Evolutionary conservation across 1,139 yeast genomes (phyloP).

Genomic region (Blastobotrys serpentis): DNA sequence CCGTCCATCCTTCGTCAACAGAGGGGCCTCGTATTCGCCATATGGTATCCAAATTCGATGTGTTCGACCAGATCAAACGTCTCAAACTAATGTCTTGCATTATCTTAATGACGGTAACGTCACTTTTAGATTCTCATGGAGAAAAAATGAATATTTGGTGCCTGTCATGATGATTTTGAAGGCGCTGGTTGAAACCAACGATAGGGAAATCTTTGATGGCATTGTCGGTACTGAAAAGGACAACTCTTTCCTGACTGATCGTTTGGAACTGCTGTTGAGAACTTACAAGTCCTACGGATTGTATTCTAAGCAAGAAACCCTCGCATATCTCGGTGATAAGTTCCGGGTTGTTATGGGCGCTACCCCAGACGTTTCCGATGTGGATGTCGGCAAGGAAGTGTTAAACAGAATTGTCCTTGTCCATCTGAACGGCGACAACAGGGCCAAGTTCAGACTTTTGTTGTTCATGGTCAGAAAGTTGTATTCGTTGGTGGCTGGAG

Average conservation of each 20-base stretch:
- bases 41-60: conserved; percentile 93
- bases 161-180: conserved; percentile 92
- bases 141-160: conserved; percentile 88
- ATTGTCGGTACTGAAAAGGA: conserved; percentile 84
- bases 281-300: conserved; percentile 79
- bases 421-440: conserved; percentile 62
- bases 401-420: conserved; percentile 82
- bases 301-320: conserved; percentile 78
- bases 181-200: conserved; percentile 87
- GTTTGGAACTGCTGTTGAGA: conserved; percentile 88
- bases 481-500: conserved; percentile 93
- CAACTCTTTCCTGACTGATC: conserved; percentile 95
- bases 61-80: conserved; percentile 95
- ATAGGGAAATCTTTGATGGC: conserved; percentile 93
- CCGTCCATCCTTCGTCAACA: conserved; percentile 89
- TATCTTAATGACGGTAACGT: conserved; percentile 95
- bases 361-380: conserved; percentile 81
- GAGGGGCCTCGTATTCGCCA: conserved; percentile 87
- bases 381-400: conserved; percentile 87
- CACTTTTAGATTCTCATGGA: conserved; percentile 95
- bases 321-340: conserved; percentile 93
- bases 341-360: conserved; percentile 92
- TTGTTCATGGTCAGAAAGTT: conserved; percentile 94
- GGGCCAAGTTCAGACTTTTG: conserved; percentile 81
- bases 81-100: conserved; percentile 95